Evolutionary conservation across 352 stramenopile genomes (phyloP).

Genomic region (Aphanomyces cochlioides): DNA sequence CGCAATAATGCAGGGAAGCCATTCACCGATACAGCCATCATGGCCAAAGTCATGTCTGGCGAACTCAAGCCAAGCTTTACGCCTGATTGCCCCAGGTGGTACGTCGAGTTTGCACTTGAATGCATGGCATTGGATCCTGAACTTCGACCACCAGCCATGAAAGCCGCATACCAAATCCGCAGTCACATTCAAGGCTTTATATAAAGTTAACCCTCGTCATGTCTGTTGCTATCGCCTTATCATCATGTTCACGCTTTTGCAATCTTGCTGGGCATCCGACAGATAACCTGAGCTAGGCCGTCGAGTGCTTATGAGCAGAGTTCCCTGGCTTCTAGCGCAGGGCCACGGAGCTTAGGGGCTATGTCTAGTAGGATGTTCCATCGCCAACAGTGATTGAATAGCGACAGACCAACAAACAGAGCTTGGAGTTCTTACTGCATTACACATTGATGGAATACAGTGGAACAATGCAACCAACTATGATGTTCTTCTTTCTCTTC

Average conservation of each 20-base stretch:
- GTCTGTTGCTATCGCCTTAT: neutral
- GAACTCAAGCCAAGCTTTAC: neutral
- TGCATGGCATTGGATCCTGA: neutral
- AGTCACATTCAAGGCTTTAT: neutral
- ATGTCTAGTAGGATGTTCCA: no score
- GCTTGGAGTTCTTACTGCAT: no score
- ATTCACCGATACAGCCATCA: neutral
- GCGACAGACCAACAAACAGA: no score
- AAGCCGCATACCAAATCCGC: neutral
- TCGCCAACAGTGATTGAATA: no score
- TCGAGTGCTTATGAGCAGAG: neutral
- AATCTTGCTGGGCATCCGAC: no score
- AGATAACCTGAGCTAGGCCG: no score
- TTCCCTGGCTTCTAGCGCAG: no score
- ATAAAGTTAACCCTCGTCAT: neutral
- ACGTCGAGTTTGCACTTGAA: neutral
- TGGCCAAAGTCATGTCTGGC: slow-evolving; percentile 8
- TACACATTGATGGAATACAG: no score
- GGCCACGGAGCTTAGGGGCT: neutral
- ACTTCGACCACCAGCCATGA: neutral
- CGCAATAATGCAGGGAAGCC: neutral
- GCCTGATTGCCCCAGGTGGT: neutral
- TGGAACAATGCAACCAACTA: no score
- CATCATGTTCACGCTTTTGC: neutral
- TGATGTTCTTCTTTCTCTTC: no score